These are phyloP conservation scores for Curvularia verruculosa DNA, from an alignment of 2,329 filamentous ascomycete species.

Conservation along the genomic window DNA sequence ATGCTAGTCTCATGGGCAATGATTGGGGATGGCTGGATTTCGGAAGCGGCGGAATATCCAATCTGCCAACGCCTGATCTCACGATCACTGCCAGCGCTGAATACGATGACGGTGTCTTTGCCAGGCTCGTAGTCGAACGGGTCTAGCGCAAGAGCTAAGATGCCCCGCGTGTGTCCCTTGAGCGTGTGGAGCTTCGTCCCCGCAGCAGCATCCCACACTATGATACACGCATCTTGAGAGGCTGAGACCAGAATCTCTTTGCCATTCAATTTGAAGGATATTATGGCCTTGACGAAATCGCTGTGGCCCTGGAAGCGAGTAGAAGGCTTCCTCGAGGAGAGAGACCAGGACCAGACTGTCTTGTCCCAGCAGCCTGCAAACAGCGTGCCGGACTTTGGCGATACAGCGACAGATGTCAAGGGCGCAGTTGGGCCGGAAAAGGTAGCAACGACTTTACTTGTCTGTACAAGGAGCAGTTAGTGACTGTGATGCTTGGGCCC, in stretches of 20 bases:
- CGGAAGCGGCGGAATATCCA: slow-evolving; percentile 26
- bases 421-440: slow-evolving; percentile 81
- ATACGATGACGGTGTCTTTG: slow-evolving; percentile 60
- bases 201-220: slow-evolving; percentile 79
- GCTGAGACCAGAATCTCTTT: slow-evolving; percentile 61
- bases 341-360: slow-evolving; percentile 80
- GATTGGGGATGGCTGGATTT: slow-evolving; percentile 60
- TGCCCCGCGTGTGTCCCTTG: slow-evolving; percentile 76
- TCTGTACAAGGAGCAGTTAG: slow-evolving; percentile 29
- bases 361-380: slow-evolving; percentile 97
- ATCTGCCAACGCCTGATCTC: slow-evolving; percentile 79
- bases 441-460: slow-evolving; percentile 49
- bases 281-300: slow-evolving; percentile 88
- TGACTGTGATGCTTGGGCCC: neutral
- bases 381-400: slow-evolving; percentile 56
- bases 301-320: slow-evolving; percentile 75
- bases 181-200: slow-evolving; percentile 75
- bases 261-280: slow-evolving; percentile 65
- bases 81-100: slow-evolving; percentile 71
- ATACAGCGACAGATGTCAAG: slow-evolving; percentile 55
- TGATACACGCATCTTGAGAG: slow-evolving; percentile 55
- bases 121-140: slow-evolving; percentile 51
- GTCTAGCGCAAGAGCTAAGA: slow-evolving; percentile 81
- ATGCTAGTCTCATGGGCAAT: slow-evolving; percentile 89
- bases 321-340: slow-evolving; percentile 53